Evolutionary conservation across 164 flowering plant species (phyloP).

Genomic region (Vitis labrusca): DNA sequence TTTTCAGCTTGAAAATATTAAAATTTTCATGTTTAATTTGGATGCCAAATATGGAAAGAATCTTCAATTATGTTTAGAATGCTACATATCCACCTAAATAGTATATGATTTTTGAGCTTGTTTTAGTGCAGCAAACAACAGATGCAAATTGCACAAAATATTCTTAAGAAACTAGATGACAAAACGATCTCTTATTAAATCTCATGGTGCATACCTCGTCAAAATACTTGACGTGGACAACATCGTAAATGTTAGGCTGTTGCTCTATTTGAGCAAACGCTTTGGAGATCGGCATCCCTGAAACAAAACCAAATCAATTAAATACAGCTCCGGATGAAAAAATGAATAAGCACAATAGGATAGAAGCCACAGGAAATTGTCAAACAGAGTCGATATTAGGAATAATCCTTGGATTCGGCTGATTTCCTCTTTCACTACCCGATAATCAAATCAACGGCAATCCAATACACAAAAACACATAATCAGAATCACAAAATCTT

Average conservation of each 20-base stretch:
- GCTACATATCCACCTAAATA: background rate
- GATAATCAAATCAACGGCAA: background rate
- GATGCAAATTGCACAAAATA: background rate
- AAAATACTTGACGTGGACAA: conserved; percentile 84
- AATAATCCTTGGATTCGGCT: too few relatives aligned
- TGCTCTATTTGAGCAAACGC: conserved; percentile 97
- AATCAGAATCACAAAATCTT: background rate
- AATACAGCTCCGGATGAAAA: background rate
- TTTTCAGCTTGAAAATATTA: too few relatives aligned
- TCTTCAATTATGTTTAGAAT: background rate
- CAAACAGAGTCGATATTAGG: too few relatives aligned
- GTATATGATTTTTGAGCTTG: background rate
- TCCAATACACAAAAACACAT: background rate
- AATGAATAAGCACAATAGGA: background rate
- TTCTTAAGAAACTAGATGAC: background rate
- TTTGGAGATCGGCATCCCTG: conserved; percentile 97
- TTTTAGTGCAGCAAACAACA: background rate
- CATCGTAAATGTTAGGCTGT: conserved; percentile 86
- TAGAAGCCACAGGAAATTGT: too few relatives aligned
- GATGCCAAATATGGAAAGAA: too few relatives aligned
- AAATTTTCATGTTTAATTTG: too few relatives aligned
- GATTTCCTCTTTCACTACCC: too few relatives aligned
- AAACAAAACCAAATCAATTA: conserved; percentile 3
- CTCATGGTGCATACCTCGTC: conserved; percentile 72
- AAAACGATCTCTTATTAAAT: background rate